phyloP scores from a whole-genome alignment of 345 rosid species.

The Corchorus capsularis region DNA sequence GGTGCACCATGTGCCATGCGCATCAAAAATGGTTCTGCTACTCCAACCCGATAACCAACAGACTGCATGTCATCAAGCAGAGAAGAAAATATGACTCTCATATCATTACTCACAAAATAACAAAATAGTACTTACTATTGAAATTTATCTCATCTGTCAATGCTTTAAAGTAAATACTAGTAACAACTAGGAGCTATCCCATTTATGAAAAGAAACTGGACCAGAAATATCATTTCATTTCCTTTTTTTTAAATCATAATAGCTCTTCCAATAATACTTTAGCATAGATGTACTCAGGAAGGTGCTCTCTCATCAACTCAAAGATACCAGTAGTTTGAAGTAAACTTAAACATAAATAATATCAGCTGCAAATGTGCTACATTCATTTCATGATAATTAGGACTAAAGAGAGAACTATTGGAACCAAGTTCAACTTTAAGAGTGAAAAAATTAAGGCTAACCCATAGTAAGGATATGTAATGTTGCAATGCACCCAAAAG shows the following conservation, averaged over 20 bases:
- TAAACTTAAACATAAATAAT: background rate
- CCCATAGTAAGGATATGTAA: background rate
- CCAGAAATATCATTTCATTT: background rate
- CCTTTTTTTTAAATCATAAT: background rate
- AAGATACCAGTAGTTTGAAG: background rate
- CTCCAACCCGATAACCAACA: conserved; percentile 95
- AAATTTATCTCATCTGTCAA: conserved; percentile 1
- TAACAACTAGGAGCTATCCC: background rate
- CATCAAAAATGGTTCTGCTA: conserved; percentile 91
- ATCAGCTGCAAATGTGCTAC: background rate
- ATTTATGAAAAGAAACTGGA: background rate
- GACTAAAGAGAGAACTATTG: background rate
- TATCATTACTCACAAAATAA: background rate
- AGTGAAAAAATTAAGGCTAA: background rate
- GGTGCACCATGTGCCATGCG: conserved; percentile 99
- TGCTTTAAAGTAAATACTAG: background rate
- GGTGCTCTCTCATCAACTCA: background rate
- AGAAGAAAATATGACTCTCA: conserved; percentile 2
- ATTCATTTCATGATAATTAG: background rate
- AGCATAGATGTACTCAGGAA: too few relatives aligned
- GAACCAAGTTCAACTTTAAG: background rate
- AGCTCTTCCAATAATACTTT: background rate
- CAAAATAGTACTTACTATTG: background rate
- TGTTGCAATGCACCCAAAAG: conserved; percentile 9
- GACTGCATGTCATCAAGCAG: conserved; percentile 54